Percentiles rank a stretch among this genome's conserved stretches.
These are phyloP conservation scores for Diversispora epigaea DNA, from an alignment of 192 early-diverging fungal genomes.

Conservation along the genomic window DNA sequence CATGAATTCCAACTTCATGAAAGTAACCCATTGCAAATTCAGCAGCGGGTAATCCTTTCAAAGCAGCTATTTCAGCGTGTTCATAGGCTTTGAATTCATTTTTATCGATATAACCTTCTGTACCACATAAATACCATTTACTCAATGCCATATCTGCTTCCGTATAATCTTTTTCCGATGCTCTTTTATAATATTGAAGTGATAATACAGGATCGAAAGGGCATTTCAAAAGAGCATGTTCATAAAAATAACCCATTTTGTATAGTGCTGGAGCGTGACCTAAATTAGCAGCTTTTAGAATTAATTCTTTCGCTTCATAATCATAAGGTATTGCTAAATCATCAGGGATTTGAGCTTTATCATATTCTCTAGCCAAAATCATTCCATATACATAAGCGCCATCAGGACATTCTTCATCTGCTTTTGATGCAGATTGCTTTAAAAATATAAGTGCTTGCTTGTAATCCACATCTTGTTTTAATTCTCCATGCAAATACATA, in stretches of 20 bases:
- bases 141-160: conserved; percentile 87
- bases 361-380: conserved; percentile 74
- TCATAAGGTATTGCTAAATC: conserved; percentile 71
- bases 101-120: conserved; percentile 58
- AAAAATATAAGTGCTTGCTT: conserved; percentile 84
- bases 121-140: conserved; percentile 82
- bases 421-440: conserved; percentile 72
- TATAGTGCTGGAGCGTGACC: conserved; percentile 74
- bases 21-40: conserved; percentile 93
- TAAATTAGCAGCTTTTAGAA: conserved; percentile 70
- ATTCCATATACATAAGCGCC: conserved; percentile 75
- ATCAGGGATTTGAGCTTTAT: conserved; percentile 54
- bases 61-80: conserved; percentile 81
- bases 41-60: conserved; percentile 72
- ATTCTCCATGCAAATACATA: conserved; percentile 70
- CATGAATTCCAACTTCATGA: conserved; percentile 76
- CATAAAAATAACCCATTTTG: conserved; percentile 76
- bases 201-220: conserved; percentile 63
- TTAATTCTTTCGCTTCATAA: conserved; percentile 70
- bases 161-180: conserved; percentile 73
- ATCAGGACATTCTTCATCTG: conserved; percentile 66
- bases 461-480: conserved; percentile 64
- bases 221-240: conserved; percentile 74
- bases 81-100: conserved; percentile 76
- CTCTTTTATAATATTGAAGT: conserved; percentile 77